Evolutionary conservation across 805 yeast species (phyloP), one percentile per base, ranked within the genome.

Genomic region (Naumovozyma castellii): DNA sequence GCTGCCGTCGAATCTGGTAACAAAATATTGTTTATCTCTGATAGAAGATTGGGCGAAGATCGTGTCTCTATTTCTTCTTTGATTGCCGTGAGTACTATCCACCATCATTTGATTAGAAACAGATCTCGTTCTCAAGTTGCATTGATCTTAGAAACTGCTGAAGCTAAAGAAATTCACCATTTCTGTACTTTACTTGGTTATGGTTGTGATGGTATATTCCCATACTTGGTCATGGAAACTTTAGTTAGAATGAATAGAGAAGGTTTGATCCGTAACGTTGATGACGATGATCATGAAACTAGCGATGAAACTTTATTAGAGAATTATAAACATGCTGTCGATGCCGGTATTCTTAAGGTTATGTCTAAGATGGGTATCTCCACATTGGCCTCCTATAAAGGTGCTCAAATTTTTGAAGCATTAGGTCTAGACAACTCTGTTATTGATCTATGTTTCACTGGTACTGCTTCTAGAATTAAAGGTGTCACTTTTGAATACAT

Each of bases 321-420:
- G 38, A 90, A 90, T 69, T 90, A 86, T 68, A 84, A 81, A 59
- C 72, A 77, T 49, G 81, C 97, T 10, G 72, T 84, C 43, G 94
- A 90, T 58, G 82, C 86, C 40, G 97, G 97, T 65, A 81, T 90
- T 52, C 69, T 86, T 54, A 90, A 92, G 70, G 97, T 92, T 44
- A 90, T 90, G 98, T 86, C 97, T 29, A 90, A 92, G 72, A 92
- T 90, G 97, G 98, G 98, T 72, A 92, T 90, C 53, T 88, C 97
- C 25, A 92, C 98, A 22, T 71, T 90, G 61, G 96, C 97, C 10
- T 85, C 96, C n/a, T 90, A 90, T 68, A 90, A 90, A 68, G 97
- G 97, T 65, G 98, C 98, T 20, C 98, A 90, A 69, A 92, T 90
- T 57, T 90, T 92, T 61, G 98, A 90, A 66, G 95, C 95, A 37